Conservation (phyloP, 305 asterid species). For the Fraxinus nigra region DNA sequence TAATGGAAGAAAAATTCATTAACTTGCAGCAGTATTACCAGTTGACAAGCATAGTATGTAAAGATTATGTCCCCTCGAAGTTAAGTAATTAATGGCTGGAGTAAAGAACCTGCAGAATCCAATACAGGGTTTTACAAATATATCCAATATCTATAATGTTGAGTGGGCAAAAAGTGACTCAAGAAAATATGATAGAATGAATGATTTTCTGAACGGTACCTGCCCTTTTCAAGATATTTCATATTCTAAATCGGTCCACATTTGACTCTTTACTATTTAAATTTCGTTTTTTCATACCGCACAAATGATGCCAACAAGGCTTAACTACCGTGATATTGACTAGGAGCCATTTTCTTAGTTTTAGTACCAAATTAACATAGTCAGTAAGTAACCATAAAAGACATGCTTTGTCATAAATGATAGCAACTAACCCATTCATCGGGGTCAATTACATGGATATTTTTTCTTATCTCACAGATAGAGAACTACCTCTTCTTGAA, state of each 20-base stretch:
- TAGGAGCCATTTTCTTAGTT: background rate
- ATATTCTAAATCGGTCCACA: too few relatives aligned
- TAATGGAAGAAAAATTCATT: background rate
- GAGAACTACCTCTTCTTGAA: background rate
- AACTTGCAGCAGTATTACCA: conserved; percentile 47
- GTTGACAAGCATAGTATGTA: conserved; percentile 76
- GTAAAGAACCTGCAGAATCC: conserved; percentile 74
- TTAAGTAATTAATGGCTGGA: conserved; percentile 67
- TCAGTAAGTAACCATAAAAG: background rate
- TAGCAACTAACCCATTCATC: background rate
- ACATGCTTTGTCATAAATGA: background rate
- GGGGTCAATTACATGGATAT: background rate
- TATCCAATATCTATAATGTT: background rate
- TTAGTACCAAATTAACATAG: background rate
- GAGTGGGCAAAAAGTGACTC: conserved; percentile 2
- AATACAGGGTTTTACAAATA: background rate
- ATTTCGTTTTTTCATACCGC: background rate
- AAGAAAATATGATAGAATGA: background rate
- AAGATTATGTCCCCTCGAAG: conserved; percentile 57
- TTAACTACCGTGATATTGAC: background rate
- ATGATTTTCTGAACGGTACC: background rate
- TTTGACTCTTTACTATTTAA: background rate
- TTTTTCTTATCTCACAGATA: background rate
- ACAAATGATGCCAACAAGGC: background rate
- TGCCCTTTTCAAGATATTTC: too few relatives aligned